Percentiles rank a stretch among this genome's conserved stretches.
Evolutionary conservation across 306 rosid species (phyloP).

Genomic region (Mimosa pudica): DNA sequence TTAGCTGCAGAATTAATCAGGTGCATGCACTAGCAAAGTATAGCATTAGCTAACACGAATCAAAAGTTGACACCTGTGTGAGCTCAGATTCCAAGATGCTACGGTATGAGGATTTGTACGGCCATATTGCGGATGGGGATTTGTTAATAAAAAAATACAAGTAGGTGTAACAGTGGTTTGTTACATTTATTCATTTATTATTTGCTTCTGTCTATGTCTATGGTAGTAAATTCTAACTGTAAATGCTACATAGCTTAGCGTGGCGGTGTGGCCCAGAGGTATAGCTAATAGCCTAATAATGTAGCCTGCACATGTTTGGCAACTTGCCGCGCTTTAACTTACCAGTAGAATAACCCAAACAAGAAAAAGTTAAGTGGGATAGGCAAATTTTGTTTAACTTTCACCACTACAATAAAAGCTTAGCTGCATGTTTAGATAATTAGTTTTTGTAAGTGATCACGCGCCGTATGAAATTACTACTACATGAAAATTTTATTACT

Average conservation of each 20-base stretch:
- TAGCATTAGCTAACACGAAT: not conserved
- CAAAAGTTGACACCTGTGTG: conserved; percentile 32
- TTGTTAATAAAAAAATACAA: not conserved
- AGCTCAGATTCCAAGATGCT: not conserved
- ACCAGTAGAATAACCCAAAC: not conserved
- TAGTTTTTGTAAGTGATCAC: too few relatives aligned
- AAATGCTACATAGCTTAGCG: not conserved
- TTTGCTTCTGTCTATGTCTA: not conserved
- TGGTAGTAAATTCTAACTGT: not conserved
- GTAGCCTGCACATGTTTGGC: not conserved
- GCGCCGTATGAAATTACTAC: too few relatives aligned
- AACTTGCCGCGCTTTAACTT: conserved; percentile 16
- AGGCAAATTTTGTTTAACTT: not conserved
- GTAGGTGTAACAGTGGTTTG: not conserved
- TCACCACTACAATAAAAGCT: too few relatives aligned
- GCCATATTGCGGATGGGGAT: not conserved
- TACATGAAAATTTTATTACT: too few relatives aligned
- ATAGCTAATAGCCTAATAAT: not conserved
- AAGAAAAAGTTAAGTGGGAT: not conserved
- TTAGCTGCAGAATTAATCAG: conserved; percentile 17
- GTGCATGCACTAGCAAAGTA: conserved; percentile 23
- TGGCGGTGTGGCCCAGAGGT: not conserved
- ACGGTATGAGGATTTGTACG: not conserved
- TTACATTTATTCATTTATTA: not conserved
- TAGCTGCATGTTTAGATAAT: too few relatives aligned